Evolutionary conservation across 345 rosid genomes (phyloP), one percentile per base, ranked within the genome.

Genomic region (Acer campestre): DNA sequence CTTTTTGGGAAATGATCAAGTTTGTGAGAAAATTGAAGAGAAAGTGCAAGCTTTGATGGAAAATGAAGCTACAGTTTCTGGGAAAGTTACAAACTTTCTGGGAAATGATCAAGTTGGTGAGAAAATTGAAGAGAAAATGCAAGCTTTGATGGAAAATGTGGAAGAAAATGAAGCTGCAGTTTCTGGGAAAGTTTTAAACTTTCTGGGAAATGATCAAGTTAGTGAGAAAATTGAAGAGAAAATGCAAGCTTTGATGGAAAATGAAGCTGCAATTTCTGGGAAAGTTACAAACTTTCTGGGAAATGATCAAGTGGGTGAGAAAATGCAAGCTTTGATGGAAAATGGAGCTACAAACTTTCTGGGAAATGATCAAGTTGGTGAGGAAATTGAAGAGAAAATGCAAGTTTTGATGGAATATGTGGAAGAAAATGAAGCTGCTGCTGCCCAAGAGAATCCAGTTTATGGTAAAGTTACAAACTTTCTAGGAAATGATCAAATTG

Each of bases 61-160:
- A 61, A 49, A 75, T 58, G 67, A 78, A 59, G 42, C 85, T 68
- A 84, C 69, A 51, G 59, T 6, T n/a, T 20, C 23, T 61, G 76
- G 72, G 1, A 58, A 58, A 58, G 59, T 2, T 13, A 2, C 1
- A 55, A 55, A 48, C 48, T 17, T 23, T 20, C 49, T 12, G 56
- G 81, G 61, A 66, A 61, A 16, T 42, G 76, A 73, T 55, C 18
- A 7, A 68, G 71, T 31, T 75, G 82, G 11, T 16, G 76, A 80
- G 79, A 66, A 76, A 64, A 23, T 42, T 75, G 27, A 59, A 59
- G 63, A 3, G 11, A 59, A n/a, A 59, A 20, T 18, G 63, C 63
- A 59, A 59, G 63, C 25, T 59, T 59, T 59, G 42, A 5, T 20
- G 38, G 81, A 82, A 61, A 49, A 75, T 58, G 63, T 67, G 14